These are phyloP conservation scores for Helenozyma rhizophorensis DNA, from an alignment of 805 yeast species.

Conservation along the genomic window DNA sequence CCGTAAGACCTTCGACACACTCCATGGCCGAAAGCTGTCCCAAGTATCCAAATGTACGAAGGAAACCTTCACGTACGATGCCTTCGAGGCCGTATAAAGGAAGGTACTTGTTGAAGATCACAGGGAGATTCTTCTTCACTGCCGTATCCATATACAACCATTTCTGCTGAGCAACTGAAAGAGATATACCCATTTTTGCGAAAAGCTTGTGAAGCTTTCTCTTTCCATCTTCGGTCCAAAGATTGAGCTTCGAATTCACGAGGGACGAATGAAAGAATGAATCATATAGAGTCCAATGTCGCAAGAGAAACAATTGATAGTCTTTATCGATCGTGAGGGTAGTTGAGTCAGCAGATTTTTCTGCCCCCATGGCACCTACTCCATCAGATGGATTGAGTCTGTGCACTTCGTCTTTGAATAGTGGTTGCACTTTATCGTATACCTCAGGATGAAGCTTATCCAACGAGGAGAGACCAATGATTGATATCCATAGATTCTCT, in stretches of 20 bases:
- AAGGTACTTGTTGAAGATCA: conserved; percentile 64
- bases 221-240: conserved; percentile 91
- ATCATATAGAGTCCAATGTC: conserved; percentile 93
- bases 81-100: conserved; percentile 79
- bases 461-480: conserved; percentile 82
- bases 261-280: conserved; percentile 87
- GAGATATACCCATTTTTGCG: conserved; percentile 93
- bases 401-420: conserved; percentile 76
- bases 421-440: conserved; percentile 66
- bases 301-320: conserved; percentile 75
- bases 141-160: conserved; percentile 88
- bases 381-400: conserved; percentile 49
- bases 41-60: conserved; percentile 80
- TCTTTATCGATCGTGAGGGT: conserved; percentile 71
- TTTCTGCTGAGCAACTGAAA: conserved; percentile 82
- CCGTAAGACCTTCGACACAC: conserved; percentile 83
- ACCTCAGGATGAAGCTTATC: conserved; percentile 71
- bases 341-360: conserved; percentile 37
- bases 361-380: conserved; percentile 12
- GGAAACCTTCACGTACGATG: conserved; percentile 78
- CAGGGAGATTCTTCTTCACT: conserved; percentile 67
- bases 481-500: conserved; percentile 76
- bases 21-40: conserved; percentile 91
- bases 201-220: conserved; percentile 84
- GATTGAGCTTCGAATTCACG: conserved; percentile 77